Evolutionary conservation across 495 filamentous ascomycete species (phyloP), one percentile per base, ranked within the genome.

Genomic region (Pyronema domesticum): DNA sequence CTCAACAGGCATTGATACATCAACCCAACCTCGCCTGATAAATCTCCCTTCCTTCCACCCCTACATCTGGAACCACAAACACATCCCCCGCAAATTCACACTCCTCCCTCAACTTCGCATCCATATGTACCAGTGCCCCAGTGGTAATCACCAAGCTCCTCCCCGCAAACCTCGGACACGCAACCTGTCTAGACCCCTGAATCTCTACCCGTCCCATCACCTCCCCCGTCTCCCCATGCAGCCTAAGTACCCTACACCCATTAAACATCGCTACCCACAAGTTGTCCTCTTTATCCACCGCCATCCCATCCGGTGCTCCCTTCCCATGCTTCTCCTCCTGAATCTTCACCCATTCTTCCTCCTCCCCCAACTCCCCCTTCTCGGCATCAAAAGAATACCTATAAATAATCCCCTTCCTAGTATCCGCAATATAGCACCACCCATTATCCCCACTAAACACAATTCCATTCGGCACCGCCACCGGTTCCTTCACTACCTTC

Each of bases 191-290:
- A 37, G 55, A 61, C 3, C 56, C 60, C 7, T 65, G 58, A 9
- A 67, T 40, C 36, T 55, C 53, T 11, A 64, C 57, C n/a, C 52
- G 48, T 2, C 56, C 65, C 45, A 55, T 56, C 1, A 65, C 57
- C 6, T 55, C 42, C 30, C 50, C 47, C 6, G 60, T 66, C 6
- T 60, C 52, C 1, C 60, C 49, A 36, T 58, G 57, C 11, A 67
- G 50, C 30, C 60, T 46, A 23, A 67, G 50, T 0, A 67, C 55
- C 9, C 60, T 67, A 18, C 57, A 43, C n/a, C 59, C 60, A 10
- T 60, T 59, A 17, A 61, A 61, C 19, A 63, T 57, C 7, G 64
- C 64, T 7, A 56, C 64, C 64, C 64, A 67, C 17, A 67, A 45
- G 42, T 65, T 53, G 0, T 60, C 56, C 36, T 67, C 64, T 7